phyloP scores from a whole-genome alignment of 768 basidiomycete species.

The Fibroporia radiculosa region DNA sequence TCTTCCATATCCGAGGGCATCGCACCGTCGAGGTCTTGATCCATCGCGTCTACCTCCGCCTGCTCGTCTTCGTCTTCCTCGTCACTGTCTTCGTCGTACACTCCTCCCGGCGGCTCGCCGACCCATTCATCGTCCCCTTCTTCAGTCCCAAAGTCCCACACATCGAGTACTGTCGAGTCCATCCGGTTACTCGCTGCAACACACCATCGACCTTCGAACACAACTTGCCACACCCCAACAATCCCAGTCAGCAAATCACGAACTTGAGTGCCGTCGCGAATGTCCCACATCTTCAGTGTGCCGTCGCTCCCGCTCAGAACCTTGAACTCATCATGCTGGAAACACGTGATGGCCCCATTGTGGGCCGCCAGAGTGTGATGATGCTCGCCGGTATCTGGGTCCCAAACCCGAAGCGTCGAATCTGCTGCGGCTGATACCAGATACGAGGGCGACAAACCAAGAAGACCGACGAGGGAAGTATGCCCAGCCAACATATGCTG shows the following conservation, averaged over 20 bases:
- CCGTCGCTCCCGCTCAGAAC: constrained; percentile 94
- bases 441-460: constrained; percentile 82
- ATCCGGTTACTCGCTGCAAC: constrained; percentile 87
- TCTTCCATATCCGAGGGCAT: constrained; percentile 42
- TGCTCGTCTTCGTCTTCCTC: constrained; percentile 51
- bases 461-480: constrained; percentile 88
- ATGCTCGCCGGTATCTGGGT: constrained; percentile 75
- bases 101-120: constrained; percentile 66
- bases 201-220: constrained; percentile 90
- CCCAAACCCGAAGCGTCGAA: constrained; percentile 91
- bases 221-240: constrained; percentile 96
- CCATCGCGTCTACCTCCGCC: constrained; percentile 65
- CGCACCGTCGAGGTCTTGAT: constrained; percentile 44
- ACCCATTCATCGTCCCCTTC: constrained; percentile 68
- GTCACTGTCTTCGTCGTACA: constrained; percentile 65
- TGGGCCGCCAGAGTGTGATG: constrained; percentile 83
- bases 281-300: constrained; percentile 97
- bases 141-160: constrained; percentile 83
- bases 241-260: constrained; percentile 88
- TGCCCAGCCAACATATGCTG: constrained; percentile 82
- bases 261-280: constrained; percentile 77
- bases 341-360: constrained; percentile 97
- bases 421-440: constrained; percentile 97
- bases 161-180: constrained; percentile 73
- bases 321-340: constrained; percentile 98